Evolutionary conservation across 2,329 filamentous ascomycete genomes (phyloP), one percentile per base, ranked within the genome.

Genomic region (Seiridium unicorne): DNA sequence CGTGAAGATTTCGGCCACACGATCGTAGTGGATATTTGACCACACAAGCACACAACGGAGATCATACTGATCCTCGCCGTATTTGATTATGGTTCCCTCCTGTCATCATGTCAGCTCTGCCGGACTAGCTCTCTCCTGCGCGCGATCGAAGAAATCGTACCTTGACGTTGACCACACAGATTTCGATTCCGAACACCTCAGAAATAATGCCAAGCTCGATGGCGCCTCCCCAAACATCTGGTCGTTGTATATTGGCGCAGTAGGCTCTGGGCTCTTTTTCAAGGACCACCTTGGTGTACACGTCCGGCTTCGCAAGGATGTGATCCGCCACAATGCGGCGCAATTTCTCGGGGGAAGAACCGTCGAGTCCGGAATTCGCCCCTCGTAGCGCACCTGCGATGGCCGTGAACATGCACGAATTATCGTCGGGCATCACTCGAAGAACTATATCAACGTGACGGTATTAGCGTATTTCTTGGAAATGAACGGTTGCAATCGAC

Each of bases 401-500:
- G 0, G 94, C 93, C 35, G 93, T 90, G 75, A 97, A 98, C 69
- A 98, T 87, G 76, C 94, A 98, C 61, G 89, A 92, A 75, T 97
- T 97, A 74, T 98, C 94, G 70, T 97, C 94, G 4, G 93, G 92
- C 94, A 98, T 97, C 55, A 98, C 91, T 11, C 94, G 89, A 18
- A 97, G 84, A 7, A 96, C 90, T 86, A 48, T n/a, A 31, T 26
- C 8, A 40, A 9, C 11, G 11, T 26, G 18, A 36, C 13, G 9
- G 35, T 10, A 3, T 44, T 49, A 44, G 59, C 51, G 26, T 34
- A 42, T 42, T 42, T 7, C 38, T 42, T 13, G 13, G 13, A 13
- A 42, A 13, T 13, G 38, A 42, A 42, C 7, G 7, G 7, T 42
- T 13, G 7, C 1, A 18, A 6, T 35, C 32, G 31, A 38, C 4